Evolutionary conservation across 1,139 yeast genomes (phyloP).

Genomic region (Kodamaea alishanica): DNA sequence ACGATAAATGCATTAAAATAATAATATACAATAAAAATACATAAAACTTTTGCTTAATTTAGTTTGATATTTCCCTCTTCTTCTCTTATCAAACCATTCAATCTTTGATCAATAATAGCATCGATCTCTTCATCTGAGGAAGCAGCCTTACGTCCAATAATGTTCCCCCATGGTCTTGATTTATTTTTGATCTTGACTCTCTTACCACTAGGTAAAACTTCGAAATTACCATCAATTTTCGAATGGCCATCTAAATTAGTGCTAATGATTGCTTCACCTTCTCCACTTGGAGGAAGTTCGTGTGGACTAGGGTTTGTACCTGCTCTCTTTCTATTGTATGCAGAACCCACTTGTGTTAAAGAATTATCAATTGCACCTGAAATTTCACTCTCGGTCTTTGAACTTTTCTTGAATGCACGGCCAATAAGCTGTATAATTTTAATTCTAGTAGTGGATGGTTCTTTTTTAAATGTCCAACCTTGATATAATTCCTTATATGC

Average conservation of each 20-base stretch:
- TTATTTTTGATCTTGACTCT: slow-evolving; percentile 41
- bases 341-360: slow-evolving; percentile 19
- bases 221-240: slow-evolving; percentile 39
- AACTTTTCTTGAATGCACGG: not conserved
- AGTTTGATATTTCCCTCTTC: slow-evolving; percentile 8
- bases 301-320: slow-evolving; percentile 43
- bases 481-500: slow-evolving; percentile 72
- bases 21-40: not conserved
- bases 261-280: slow-evolving; percentile 32
- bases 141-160: slow-evolving; percentile 6
- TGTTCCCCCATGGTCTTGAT: slow-evolving; percentile 22
- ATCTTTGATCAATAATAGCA: slow-evolving; percentile 54
- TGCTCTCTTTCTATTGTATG: slow-evolving; percentile 46
- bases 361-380: not conserved
- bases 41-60: not conserved
- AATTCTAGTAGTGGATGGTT: slow-evolving; percentile 29
- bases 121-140: slow-evolving; percentile 50
- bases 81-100: slow-evolving; percentile 27
- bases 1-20: slow-evolving; percentile 1
- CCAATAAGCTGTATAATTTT: slow-evolving; percentile 13
- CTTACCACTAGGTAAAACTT: slow-evolving; percentile 70
- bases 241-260: slow-evolving; percentile 19
- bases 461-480: slow-evolving; percentile 71
- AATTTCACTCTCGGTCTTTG: not conserved
- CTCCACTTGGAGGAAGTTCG: slow-evolving; percentile 53